phyloP scores from a whole-genome alignment of 2,329 filamentous ascomycete species.

The Colletotrichum chlorophyti region DNA sequence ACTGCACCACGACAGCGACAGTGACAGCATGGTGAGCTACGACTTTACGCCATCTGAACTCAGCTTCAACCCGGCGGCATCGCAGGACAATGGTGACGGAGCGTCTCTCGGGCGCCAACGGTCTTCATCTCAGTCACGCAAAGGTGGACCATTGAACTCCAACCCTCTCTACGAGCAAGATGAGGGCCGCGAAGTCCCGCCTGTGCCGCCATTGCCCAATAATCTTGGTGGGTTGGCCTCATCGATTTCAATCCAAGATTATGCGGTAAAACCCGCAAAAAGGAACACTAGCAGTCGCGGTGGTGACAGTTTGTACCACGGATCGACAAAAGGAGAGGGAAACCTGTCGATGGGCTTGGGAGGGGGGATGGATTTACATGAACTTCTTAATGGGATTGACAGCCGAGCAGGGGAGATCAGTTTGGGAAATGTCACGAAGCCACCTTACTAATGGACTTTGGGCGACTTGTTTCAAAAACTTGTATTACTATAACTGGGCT shows the following conservation, averaged over 20 bases:
- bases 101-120: slow-evolving; percentile 37
- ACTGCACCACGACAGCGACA: slow-evolving; percentile 59
- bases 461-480: not conserved
- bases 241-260: slow-evolving; percentile 43
- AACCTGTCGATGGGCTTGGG: slow-evolving; percentile 42
- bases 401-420: slow-evolving; percentile 52
- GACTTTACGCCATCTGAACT: slow-evolving; percentile 72
- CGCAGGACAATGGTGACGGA: slow-evolving; percentile 35
- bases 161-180: slow-evolving; percentile 45
- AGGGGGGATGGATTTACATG: slow-evolving; percentile 53
- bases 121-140: slow-evolving; percentile 43
- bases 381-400: slow-evolving; percentile 58
- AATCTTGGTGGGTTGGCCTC: slow-evolving; percentile 36
- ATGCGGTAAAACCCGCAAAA: slow-evolving; percentile 40
- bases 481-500: slow-evolving; percentile 25
- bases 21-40: slow-evolving; percentile 75
- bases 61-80: slow-evolving; percentile 58
- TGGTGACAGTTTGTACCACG: slow-evolving; percentile 41
- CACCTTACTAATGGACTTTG: slow-evolving; percentile 50
- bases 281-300: slow-evolving; percentile 51
- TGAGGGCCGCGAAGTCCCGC: slow-evolving; percentile 53
- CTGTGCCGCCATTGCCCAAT: slow-evolving; percentile 62
- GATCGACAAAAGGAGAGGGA: slow-evolving; percentile 27
- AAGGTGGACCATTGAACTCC: slow-evolving; percentile 50
- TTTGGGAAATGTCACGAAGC: slow-evolving; percentile 53